Percentiles rank a stretch among this genome's conserved stretches.
Evolutionary conservation across 306 rosid genomes (phyloP).

Genomic region (Cajanus cajan): DNA sequence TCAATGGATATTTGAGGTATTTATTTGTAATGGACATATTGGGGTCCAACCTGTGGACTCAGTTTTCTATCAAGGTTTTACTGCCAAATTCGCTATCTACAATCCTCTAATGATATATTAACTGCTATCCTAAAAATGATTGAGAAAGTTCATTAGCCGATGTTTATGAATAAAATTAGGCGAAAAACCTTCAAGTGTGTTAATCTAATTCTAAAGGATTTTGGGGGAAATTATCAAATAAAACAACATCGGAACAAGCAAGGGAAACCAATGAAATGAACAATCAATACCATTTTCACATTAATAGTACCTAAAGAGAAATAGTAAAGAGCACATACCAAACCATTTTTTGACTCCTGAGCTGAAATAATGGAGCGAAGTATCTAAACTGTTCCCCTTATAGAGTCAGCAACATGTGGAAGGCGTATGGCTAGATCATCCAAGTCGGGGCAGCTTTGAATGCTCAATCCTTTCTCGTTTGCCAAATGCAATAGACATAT

Average conservation of each 20-base stretch:
- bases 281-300: constrained; percentile 10
- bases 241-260: not conserved
- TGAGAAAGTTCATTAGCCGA: not conserved
- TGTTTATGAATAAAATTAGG: not conserved
- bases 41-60: not conserved
- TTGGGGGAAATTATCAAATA: not conserved
- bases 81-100: not conserved
- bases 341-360: constrained; percentile 18
- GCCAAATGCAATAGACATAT: constrained; percentile 93
- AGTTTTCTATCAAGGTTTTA: not conserved
- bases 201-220: not conserved
- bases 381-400: constrained; percentile 36
- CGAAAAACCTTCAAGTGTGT: not conserved
- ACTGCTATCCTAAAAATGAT: not conserved
- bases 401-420: constrained; percentile 31
- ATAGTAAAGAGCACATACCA: constrained; percentile 12
- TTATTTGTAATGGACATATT: not conserved
- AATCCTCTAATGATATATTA: not conserved
- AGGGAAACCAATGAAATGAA: not conserved
- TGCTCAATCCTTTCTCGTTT: constrained; percentile 82
- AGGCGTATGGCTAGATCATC: constrained; percentile 66
- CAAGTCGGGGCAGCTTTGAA: constrained; percentile 55
- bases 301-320: not conserved
- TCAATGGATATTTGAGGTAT: not conserved
- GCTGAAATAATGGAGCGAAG: constrained; percentile 12